These are phyloP conservation scores for Colletotrichum siamense DNA, from an alignment of 2,329 filamentous ascomycete species.

Conservation along the genomic window DNA sequence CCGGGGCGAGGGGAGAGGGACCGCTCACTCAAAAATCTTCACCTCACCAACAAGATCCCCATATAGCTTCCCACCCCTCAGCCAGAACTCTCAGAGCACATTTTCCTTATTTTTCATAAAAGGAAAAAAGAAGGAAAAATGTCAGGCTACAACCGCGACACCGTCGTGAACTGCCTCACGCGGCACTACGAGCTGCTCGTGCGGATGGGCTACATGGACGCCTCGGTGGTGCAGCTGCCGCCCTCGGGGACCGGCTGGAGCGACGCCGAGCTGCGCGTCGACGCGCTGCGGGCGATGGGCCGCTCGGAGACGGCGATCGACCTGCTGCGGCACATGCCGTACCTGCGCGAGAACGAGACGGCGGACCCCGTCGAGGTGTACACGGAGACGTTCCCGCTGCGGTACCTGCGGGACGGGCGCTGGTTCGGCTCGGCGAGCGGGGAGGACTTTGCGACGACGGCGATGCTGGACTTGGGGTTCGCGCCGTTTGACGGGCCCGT, in stretches of 20 bases:
- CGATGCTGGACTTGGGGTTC: conserved; percentile 13
- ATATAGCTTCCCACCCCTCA: neutral
- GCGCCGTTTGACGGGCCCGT: conserved; percentile 21
- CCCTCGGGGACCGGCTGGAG: conserved; percentile 9
- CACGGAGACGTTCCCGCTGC: conserved; percentile 18
- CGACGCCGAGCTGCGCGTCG: conserved; percentile 17
- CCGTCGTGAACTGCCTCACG: conserved; percentile 11
- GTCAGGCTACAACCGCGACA: conserved; percentile 1
- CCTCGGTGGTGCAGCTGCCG: neutral
- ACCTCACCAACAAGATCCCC: neutral
- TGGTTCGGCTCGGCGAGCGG: conserved; percentile 4
- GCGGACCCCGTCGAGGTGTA: conserved; percentile 12
- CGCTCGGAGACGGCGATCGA: conserved; percentile 18
- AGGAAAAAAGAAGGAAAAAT: neutral
- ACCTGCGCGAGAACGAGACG: conserved; percentile 15
- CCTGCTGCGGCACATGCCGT: conserved; percentile 16
- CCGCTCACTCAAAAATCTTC: conserved; percentile 13
- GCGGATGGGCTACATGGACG: conserved; percentile 17
- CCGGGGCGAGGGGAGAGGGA: neutral
- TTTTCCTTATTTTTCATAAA: neutral
- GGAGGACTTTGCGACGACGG: neutral
- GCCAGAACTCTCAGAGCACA: neutral
- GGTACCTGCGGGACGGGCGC: conserved; percentile 17
- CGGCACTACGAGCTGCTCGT: conserved; percentile 20
- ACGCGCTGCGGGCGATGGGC: conserved; percentile 22